Evolutionary conservation across 192 early-diverging fungal genomes (phyloP).

Genomic region (Podila epicladia): DNA sequence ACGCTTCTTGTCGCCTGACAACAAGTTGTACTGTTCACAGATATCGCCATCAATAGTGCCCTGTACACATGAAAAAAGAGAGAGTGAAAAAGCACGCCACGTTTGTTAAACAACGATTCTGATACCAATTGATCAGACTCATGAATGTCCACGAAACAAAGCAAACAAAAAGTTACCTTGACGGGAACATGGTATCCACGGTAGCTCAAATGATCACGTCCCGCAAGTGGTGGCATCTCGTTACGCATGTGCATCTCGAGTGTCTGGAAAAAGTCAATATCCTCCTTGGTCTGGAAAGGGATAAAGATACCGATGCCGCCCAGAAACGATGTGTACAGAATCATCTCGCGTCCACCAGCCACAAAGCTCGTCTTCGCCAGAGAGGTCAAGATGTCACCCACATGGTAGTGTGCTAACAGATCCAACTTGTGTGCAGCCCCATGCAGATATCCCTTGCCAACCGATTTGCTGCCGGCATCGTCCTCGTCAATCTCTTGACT

Average conservation of each 20-base stretch:
- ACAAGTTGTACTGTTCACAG: slow-evolving; percentile 85
- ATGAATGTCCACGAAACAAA: neutral
- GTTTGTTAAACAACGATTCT: too few species aligned
- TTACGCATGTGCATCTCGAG: slow-evolving; percentile 91
- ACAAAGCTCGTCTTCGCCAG: slow-evolving; percentile 81
- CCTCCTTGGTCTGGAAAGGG: slow-evolving; percentile 89
- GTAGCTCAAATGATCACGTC: slow-evolving; percentile 90
- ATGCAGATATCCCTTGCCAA: slow-evolving; percentile 84
- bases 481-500: slow-evolving; percentile 87
- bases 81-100: neutral
- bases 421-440: slow-evolving; percentile 89
- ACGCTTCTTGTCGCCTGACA: slow-evolving; percentile 78
- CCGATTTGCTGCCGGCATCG: slow-evolving; percentile 82
- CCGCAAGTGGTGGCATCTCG: slow-evolving; percentile 75
- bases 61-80: slow-evolving; percentile 6
- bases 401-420: slow-evolving; percentile 79
- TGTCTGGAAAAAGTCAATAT: slow-evolving; percentile 92
- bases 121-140: neutral
- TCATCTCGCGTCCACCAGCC: slow-evolving; percentile 85
- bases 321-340: slow-evolving; percentile 89
- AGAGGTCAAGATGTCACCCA: slow-evolving; percentile 89
- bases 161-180: slow-evolving; percentile 31
- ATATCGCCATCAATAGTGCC: slow-evolving; percentile 88
- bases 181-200: slow-evolving; percentile 87
- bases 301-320: slow-evolving; percentile 88